phyloP scores from a whole-genome alignment of 495 filamentous ascomycete species.

The Chlorociboria aeruginascens region DNA sequence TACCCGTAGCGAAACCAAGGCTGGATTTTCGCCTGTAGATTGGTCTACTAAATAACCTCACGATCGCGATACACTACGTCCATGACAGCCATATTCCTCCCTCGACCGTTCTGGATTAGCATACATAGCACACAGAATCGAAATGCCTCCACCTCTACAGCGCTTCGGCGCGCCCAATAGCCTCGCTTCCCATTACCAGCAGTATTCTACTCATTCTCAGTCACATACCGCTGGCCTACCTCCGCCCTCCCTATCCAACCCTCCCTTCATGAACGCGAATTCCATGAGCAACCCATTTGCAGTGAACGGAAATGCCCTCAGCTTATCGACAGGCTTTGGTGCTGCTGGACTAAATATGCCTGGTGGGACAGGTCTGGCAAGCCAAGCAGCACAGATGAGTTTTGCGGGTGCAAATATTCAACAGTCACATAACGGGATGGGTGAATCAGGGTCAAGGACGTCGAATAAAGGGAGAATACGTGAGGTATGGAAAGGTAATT shows the following conservation, averaged over 20 bases:
- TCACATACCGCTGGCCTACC: constrained; percentile 44
- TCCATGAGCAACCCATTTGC: constrained; percentile 59
- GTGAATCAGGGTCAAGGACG: constrained; percentile 24
- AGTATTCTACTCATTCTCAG: constrained; percentile 38
- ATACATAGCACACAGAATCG: constrained; percentile 16
- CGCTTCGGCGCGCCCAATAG: constrained; percentile 34
- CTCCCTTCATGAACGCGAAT: constrained; percentile 51
- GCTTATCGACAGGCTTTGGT: constrained; percentile 45
- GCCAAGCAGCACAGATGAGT: constrained; percentile 76
- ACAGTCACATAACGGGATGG: constrained; percentile 34
- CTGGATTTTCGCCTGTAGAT: too few relatives aligned
- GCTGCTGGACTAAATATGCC: constrained; percentile 40
- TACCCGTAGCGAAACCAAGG: too few relatives aligned
- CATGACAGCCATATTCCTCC: constrained; percentile 19
- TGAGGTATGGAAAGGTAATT: constrained; percentile 88
- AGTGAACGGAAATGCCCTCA: constrained; percentile 42
- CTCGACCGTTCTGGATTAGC: constrained; percentile 15
- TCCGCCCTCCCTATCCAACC: constrained; percentile 45
- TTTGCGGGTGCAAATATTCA: constrained; percentile 71
- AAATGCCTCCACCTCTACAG: constrained; percentile 41
- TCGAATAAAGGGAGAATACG: constrained; percentile 65
- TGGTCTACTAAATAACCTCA: not conserved
- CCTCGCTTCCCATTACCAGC: constrained; percentile 31
- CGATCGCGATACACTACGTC: constrained; percentile 13
- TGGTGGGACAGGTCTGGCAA: constrained; percentile 73